Percentiles rank a stretch among this genome's conserved stretches.
phyloP scores from a whole-genome alignment of 768 basidiomycete genomes.

The Lactifluus rugatus region DNA sequence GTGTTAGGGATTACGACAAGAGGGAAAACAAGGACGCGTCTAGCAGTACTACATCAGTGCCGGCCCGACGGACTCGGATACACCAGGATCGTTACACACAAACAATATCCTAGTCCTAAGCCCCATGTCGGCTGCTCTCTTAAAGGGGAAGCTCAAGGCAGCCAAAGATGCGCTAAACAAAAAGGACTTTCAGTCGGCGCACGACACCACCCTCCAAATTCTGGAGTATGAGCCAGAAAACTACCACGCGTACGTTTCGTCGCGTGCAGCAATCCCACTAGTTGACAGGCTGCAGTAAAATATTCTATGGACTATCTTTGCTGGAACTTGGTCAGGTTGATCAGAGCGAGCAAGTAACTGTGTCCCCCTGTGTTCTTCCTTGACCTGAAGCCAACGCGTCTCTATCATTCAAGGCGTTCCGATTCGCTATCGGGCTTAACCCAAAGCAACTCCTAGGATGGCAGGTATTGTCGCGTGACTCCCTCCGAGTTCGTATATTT shows the following conservation, averaged over 20 bases:
- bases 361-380: neutral
- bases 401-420: slow-evolving; percentile 53
- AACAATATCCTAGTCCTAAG: neutral
- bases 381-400: slow-evolving; percentile 19
- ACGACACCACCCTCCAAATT: slow-evolving; percentile 53
- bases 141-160: slow-evolving; percentile 67
- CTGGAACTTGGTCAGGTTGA: slow-evolving; percentile 63
- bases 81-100: too few relatives aligned
- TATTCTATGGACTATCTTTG: slow-evolving; percentile 75
- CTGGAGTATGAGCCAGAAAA: slow-evolving; percentile 71
- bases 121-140: slow-evolving; percentile 29
- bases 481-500: neutral
- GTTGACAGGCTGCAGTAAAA: slow-evolving; percentile 44
- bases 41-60: too few relatives aligned
- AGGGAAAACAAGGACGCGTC: too few relatives aligned
- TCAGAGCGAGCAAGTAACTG: slow-evolving; percentile 77
- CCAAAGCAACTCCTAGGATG: slow-evolving; percentile 68
- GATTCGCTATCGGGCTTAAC: slow-evolving; percentile 61
- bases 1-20: too few relatives aligned
- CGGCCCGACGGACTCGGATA: neutral
- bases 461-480: slow-evolving; percentile 47
- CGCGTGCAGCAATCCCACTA: neutral
- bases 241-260: slow-evolving; percentile 69
- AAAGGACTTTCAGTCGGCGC: slow-evolving; percentile 64
- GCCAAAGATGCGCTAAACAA: slow-evolving; percentile 67